Evolutionary conservation across 805 yeast species (phyloP), one percentile per base, ranked within the genome.

Genomic region (Metschnikowia henanensis): DNA sequence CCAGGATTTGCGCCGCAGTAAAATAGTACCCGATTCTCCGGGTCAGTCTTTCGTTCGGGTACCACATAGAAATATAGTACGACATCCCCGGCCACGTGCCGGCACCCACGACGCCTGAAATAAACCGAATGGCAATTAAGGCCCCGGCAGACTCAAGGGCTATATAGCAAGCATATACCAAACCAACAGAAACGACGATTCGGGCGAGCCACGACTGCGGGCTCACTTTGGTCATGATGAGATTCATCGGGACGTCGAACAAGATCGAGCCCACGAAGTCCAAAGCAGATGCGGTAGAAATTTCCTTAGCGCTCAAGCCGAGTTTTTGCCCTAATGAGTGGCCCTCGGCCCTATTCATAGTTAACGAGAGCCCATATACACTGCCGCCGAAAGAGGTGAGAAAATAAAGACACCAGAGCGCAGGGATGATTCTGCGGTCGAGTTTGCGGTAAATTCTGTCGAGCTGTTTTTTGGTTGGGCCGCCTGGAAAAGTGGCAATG

Each of bases 11-110:
- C 1, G 96, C 95, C 17, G 96, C 96, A 1, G 96, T 88, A 64
- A 83, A 88, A 62, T 88, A 88, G 66, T 84, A 88, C 2, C 96
- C 96, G 49, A 88, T 84, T 58, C 96, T 72, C 49, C 79, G 76
- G 2, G 95, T 86, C 52, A 81, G 77, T 46, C 94, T 71, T 35
- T 84, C 81, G 39, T 82, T 77, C 1, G 96, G 96, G 57, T 88
- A 88, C 92, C 95, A 88, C 55, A 87, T 67, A 0, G 91, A 79
- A 32, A 88, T 73, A 57, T 88, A 88, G 64, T 87, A 87, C 18
- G 89, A 79, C 83, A 88, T 73, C 8, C 94, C 95, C 1, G 95
- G 95, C 95, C 95, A 87, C 4, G 87, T 79, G 34, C 95, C 95
- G 7, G 95, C 94, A 39, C 87, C 87, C 43, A 83, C 84, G 42